phyloP scores from a whole-genome alignment of 306 rosid genomes.

The Dalbergia oliveri region DNA sequence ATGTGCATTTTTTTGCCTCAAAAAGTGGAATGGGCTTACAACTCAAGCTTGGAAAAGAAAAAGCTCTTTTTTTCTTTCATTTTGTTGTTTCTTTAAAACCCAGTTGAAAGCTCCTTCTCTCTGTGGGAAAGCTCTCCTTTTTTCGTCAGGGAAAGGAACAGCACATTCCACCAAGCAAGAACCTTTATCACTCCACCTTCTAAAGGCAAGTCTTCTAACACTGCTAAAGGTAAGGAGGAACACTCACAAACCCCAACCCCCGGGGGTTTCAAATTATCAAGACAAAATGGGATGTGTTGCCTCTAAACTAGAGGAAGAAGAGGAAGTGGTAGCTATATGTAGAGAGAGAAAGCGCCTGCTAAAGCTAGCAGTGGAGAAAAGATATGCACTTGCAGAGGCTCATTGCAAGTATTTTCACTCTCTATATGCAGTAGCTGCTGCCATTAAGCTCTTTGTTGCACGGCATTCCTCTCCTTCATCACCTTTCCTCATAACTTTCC shows the following conservation, averaged over 20 bases:
- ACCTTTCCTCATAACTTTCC: conserved; percentile 87
- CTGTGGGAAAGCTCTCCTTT: conserved; percentile 56
- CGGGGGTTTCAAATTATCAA: no score
- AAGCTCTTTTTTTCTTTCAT: conserved; percentile 43
- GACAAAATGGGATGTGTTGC: conserved; percentile 89
- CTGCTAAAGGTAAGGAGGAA: conserved; percentile 39
- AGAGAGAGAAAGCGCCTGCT: conserved; percentile 84
- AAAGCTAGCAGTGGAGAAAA: conserved; percentile 85
- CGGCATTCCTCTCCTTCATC: conserved; percentile 88
- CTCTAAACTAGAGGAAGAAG: conserved; percentile 95
- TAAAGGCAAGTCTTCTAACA: conserved; percentile 34
- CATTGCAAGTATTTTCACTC: conserved; percentile 86
- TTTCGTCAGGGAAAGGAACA: conserved; percentile 57
- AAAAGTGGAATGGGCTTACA: conserved; percentile 50
- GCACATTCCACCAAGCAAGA: conserved; percentile 55
- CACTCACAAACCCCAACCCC: not conserved
- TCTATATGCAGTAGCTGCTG: conserved; percentile 79
- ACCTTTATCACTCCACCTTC: conserved; percentile 56
- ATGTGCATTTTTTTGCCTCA: conserved; percentile 44
- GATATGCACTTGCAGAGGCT: conserved; percentile 86
- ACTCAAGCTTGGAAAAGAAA: conserved; percentile 40
- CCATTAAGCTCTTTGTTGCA: conserved; percentile 82
- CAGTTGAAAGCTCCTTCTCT: conserved; percentile 45
- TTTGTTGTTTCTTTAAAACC: conserved; percentile 46
- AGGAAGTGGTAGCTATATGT: conserved; percentile 79